Evolutionary conservation across 768 basidiomycete species (phyloP), one percentile per base, ranked within the genome.

Genomic region (Gloeostereum incarnatum): DNA sequence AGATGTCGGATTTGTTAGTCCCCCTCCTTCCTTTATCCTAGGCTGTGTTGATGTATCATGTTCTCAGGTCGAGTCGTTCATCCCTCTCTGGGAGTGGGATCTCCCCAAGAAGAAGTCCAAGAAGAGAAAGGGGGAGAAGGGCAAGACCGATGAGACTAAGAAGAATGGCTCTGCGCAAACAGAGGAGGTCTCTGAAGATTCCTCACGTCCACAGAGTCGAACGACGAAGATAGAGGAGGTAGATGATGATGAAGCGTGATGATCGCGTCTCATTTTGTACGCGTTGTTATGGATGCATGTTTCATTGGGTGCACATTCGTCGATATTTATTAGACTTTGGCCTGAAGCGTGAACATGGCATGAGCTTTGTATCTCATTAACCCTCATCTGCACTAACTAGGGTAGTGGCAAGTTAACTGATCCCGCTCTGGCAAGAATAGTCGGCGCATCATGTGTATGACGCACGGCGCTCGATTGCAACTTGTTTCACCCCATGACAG

Each of bases 41-140:
- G 33, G 43, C 21, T 33, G 11, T 36, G 6, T 14, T 23, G 5
- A 30, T 37, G 22, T 26, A 14, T 38, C 24, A 20, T 11, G 18
- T 26, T 4, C 30, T n/a, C 50, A 98, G 94, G 77, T 99, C 41
- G 96, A 97, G 32, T 96, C 92, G 2, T 99, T 98, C 62, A 86
- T 94, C 49, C 96, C 96, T 14, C 58, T 87, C 14, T 99, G 90
- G 87, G 94, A 90, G 50, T 99, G 93, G 91, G 93, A 98, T 53
- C 45, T 89, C 1, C 81, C 81, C 41, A 76, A 78, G 53, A 82
- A 80, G 65, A 68, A 64, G 38, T 59, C 65, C 22, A 83, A 79
- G 63, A 83, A 81, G 65, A 75, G 66, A 62, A 77, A 74, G 52
- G 60, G 58, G 11, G 73, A 77, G 41, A 75, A 77, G 51, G 64